Evolutionary conservation across 441 rosid genomes (phyloP), one percentile per base, ranked within the genome.

Genomic region (Populus tomentosa): DNA sequence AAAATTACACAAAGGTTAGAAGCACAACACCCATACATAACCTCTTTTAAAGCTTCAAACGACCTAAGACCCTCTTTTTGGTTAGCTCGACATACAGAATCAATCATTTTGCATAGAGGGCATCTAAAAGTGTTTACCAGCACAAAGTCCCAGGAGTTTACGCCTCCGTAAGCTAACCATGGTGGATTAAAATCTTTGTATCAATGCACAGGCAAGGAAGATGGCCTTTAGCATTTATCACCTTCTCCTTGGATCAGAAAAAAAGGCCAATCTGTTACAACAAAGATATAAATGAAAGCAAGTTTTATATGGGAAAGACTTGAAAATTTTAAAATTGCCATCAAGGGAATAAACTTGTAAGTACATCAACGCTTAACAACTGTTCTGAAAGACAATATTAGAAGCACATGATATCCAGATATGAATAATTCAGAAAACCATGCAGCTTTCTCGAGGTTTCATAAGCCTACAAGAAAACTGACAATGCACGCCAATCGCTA

Each of bases 101-200:
- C 30, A 76, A 61, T 72, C 72, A 75, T 46, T 56, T 72, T 38
- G 77, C 59, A 62, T 35, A 73, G 71, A 78, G 28, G 33, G 74
- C 71, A 74, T 53, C 70, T 75, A 40, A 79, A 74, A 73, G 80
- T 32, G 35, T 65, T 87, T 90, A 95, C 99, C 99, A 75, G 97
- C 86, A 82, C 97, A 91, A 70, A 95, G 88, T 67, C 98, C 99
- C 84, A 94, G 76, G 73, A 94, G 94, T 84, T 88, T 92, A 59
- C 99, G 97, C 86, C 99, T 90, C 65, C 99, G 77, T 83, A 94
- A 81, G 93, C 99, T 95, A 84, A 95, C 99, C 99, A 95, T 95
- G 62, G 80, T 62, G 69, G 83, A 80, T 71, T 65, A 71, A 28
- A 82, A 71, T 70, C 76, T 69, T 73, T 42, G 69, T 68, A 77